These are phyloP conservation scores for Oryza punctata DNA, from an alignment of 176 grass and related monocot genomes.

Conservation along the genomic window DNA sequence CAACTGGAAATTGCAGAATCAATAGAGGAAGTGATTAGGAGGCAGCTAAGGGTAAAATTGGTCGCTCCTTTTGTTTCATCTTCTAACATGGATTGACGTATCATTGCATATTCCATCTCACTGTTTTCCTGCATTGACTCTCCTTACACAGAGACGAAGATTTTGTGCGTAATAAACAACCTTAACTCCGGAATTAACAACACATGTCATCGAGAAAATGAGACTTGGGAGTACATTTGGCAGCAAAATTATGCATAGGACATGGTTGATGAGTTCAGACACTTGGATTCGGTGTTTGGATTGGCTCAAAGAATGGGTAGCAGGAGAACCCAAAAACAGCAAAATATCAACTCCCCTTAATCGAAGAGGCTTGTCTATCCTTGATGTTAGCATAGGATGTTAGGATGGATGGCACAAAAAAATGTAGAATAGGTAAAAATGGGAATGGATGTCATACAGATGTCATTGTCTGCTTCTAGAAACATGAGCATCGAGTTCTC, in stretches of 20 bases:
- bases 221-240: constrained; percentile 14
- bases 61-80: constrained; percentile 7
- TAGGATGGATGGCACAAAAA: constrained; percentile 17
- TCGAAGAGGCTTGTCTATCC: neutral
- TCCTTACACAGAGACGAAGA: constrained; percentile 57
- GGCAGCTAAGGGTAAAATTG: constrained; percentile 57
- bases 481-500: neutral
- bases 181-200: neutral
- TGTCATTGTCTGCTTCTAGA: neutral
- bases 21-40: constrained; percentile 65
- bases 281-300: neutral
- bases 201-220: neutral
- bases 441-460: neutral
- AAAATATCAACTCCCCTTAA: neutral
- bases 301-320: constrained; percentile 3
- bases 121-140: neutral
- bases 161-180: constrained; percentile 52
- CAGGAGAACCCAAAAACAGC: neutral
- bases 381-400: neutral
- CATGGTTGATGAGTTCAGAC: neutral
- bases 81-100: neutral
- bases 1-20: constrained; percentile 83
- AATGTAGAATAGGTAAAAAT: neutral
- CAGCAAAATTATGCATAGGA: neutral
- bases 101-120: neutral